Evolutionary conservation across 495 filamentous ascomycete species (phyloP), one percentile per base, ranked within the genome.

Genomic region (Aspergillus bertholletiae): DNA sequence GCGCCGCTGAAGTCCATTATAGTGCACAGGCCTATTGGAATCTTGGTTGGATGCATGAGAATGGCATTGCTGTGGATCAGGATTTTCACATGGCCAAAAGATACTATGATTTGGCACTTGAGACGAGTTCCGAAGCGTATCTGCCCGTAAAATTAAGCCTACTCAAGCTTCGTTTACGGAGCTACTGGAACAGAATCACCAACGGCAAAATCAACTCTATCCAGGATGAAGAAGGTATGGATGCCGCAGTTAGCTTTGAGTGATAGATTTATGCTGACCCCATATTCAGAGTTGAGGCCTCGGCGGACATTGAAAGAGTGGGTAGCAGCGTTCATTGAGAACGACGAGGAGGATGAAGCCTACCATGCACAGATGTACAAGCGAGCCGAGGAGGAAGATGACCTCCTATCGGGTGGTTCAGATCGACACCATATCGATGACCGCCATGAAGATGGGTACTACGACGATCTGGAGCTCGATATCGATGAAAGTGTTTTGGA

Each of bases 31-130:
- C 95, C 12, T 85, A 96, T 51, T 99, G 90, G 83, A 97, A 99
- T 59, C 77, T 99, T 12, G 94, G 94, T 13, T 99, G 94, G 94
- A 97, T 99, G 90, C 91, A 99, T 69, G 94, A 99, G 71, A 97
- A 97, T 64, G 94, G 94, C 2, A 77, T 97, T 43, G 91, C 93
- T 11, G 85, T 97, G 3, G 84, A 88, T 32, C 94, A 99, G 64
- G 94, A 99, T 66, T 99, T 94, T 67, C 94, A 97, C 65, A 85
- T 99, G 34, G 94, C 95, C 3, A 99, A 99, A 72, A 77, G 94
- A 22, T 95, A 89, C 70, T 99, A 99, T 64, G 94, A 99, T 64
- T 79, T 90, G 49, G 92, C 94, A 1, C 74, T 96, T 17, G 89
- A 89, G 65, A 94, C 90, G 4, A 99, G 96, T 61, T 78, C 83